Evolutionary conservation across 75 land plant genomes (phyloP), one percentile per base, ranked within the genome.

Genomic region (Cupressus sempervirens): DNA sequence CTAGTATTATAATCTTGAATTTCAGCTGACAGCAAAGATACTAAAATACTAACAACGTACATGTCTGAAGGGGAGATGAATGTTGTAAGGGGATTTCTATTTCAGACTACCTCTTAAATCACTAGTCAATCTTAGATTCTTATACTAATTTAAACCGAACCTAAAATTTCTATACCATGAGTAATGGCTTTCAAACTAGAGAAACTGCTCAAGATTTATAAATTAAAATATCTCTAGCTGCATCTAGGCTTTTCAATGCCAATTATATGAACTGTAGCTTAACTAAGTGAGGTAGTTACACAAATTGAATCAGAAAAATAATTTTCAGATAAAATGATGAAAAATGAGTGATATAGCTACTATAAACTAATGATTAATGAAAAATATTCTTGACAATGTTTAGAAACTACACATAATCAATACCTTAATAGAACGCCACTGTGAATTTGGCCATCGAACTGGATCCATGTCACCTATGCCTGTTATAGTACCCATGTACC

Each of bases 391-490:
- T 30, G 35, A 13, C 74, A 70, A 72, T 36, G 13, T 30, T 72
- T 72, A 72, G 35, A 72, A 11, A 32, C 35, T 32, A 0, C 11
- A 14, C 35, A 11, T 11, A 32, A 72, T 13, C n/a, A 72, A 72
- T 72, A 72, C 74, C 94, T 93, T 93, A 53, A 93, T 92, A 8
- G 94, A 91, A 45, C 97, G 97, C 98, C 98, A 96, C 43, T 93
- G 93, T 83, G 98, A 96, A 81, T 92, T 95, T 54, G 95, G 90
- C 98, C 97, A 96, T 52, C 94, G 87, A 84, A 84, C 86, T 84
- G 95, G 88, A 86, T 96, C 98, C 34, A 96, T 74, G 84, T 96
- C 98, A 82, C 98, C 92, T 84, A 96, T 91, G 65, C 98, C 97
- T 84, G 97, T 96, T 53, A 95, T 95, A 15, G 97, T 96, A 34